Conservation (phyloP, 306 rosid genomes). For the Cucurbita argyrosperma region DNA sequence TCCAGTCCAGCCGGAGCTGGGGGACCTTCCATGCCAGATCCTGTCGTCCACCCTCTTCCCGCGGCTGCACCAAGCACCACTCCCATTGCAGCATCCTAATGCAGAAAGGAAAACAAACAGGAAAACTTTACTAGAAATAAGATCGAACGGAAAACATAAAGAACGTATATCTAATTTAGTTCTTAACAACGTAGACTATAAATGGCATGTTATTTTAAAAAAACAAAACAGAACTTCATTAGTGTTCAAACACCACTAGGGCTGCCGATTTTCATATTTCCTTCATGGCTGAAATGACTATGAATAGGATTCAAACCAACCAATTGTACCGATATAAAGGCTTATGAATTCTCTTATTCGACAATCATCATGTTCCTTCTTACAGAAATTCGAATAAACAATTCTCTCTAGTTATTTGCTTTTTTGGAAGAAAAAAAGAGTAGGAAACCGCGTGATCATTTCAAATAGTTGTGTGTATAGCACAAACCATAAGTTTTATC, state of each 20-base stretch:
- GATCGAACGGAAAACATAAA: not conserved
- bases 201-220: not conserved
- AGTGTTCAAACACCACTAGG: not conserved
- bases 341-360: not conserved
- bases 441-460: not conserved
- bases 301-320: not conserved
- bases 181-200: not conserved
- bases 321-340: not conserved
- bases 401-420: not conserved
- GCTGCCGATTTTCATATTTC: not conserved
- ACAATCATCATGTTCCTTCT: not conserved
- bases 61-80: slow-evolving; percentile 76
- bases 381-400: not conserved
- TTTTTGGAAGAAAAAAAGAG: not conserved
- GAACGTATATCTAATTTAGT: not conserved
- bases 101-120: not conserved
- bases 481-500: not conserved
- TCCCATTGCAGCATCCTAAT: slow-evolving; percentile 91
- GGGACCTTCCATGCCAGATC: slow-evolving; percentile 98
- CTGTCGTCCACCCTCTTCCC: slow-evolving; percentile 96
- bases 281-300: not conserved
- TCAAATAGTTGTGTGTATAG: not conserved
- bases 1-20: slow-evolving; percentile 52
- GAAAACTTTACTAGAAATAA: not conserved
- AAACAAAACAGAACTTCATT: not conserved